Conservation (phyloP, 1,284 basidiomycete species). For the Cutaneotrichosporon sp. region DNA sequence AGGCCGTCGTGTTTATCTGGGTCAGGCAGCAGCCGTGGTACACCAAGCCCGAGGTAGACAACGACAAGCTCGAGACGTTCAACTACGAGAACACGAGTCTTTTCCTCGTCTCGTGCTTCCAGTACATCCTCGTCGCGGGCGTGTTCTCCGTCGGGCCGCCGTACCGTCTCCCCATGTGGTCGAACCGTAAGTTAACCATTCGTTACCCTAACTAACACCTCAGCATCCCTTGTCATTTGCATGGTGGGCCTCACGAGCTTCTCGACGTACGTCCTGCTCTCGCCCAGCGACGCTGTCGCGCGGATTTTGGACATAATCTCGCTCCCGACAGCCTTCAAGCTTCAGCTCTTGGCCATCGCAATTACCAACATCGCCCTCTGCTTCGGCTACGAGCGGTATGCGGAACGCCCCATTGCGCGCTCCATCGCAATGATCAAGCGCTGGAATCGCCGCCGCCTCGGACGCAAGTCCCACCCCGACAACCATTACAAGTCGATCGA, state of each 20-base stretch:
- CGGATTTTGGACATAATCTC: slow-evolving; percentile 71
- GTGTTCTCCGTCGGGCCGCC: slow-evolving; percentile 98
- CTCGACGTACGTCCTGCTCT: slow-evolving; percentile 68
- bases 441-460: slow-evolving; percentile 29
- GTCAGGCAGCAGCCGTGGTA: slow-evolving; percentile 79
- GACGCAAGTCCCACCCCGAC: slow-evolving; percentile 46
- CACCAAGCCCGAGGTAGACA: slow-evolving; percentile 57
- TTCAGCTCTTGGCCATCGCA: slow-evolving; percentile 65
- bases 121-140: slow-evolving; percentile 93
- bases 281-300: slow-evolving; percentile 60
- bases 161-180: slow-evolving; percentile 89
- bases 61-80: slow-evolving; percentile 74
- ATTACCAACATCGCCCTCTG: slow-evolving; percentile 68
- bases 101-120: slow-evolving; percentile 94
- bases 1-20: slow-evolving; percentile 86
- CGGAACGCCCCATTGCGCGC: slow-evolving; percentile 58
- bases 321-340: slow-evolving; percentile 65
- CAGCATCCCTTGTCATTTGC: slow-evolving; percentile 66
- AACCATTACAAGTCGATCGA: slow-evolving; percentile 53
- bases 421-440: slow-evolving; percentile 50
- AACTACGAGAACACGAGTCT: slow-evolving; percentile 92
- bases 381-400: slow-evolving; percentile 75
- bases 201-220: neutral
- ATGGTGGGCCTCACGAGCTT: slow-evolving; percentile 63
- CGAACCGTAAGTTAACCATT: slow-evolving; percentile 55